Base-by-base conservation (phyloP, 495 filamentous ascomycete species). In the Terfezia claveryi region DNA sequence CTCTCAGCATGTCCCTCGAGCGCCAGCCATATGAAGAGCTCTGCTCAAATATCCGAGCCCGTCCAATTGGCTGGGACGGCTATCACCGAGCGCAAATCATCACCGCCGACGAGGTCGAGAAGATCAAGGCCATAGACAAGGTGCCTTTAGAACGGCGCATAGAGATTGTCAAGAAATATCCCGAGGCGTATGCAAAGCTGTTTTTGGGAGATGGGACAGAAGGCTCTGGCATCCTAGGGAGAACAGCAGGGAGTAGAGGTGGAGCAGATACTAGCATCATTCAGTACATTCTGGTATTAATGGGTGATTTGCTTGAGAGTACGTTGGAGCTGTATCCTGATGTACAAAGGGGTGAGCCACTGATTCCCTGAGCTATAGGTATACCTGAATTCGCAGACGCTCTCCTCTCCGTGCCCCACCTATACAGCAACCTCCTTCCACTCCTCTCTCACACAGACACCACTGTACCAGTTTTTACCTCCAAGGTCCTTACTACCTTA, bases 61-160 rank as follows among this genome's bases (percentile, higher is more conserved):
- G 91, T 54, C 89, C 88, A 61, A 93, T 99, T 66, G 87, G 89
- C 50, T 99, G 91, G 91, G 92, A 96, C 68, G 91, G 91, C 58
- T 88, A 92, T 62, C 86, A 92, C 60, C 82, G 91, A 67, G 85
- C 85, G 63, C 83, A 85, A 61, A 89, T 85, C 64, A 85, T 99
- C 70, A 93, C 87, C 52, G 91, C 95, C 59, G 80, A 83, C 54
- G 87, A 99, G 66, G 75, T 95, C 62, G 87, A 83, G 72, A 88
- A 85, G 74, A 96, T 99, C 72, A 88, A 91, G 69, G 85, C 91
- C 52, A 85, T 95, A 61, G 92, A 96, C 68, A 98, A 95, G 71
- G 87, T 91, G 59, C 82, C 86, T 61, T 87, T 83, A 64, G 83
- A 87, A 53, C 85, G 91, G 66, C 79, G 88, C 64, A 79, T 78